phyloP scores from a whole-genome alignment of 2,329 filamentous ascomycete genomes.

The Aspergillus fructus region DNA sequence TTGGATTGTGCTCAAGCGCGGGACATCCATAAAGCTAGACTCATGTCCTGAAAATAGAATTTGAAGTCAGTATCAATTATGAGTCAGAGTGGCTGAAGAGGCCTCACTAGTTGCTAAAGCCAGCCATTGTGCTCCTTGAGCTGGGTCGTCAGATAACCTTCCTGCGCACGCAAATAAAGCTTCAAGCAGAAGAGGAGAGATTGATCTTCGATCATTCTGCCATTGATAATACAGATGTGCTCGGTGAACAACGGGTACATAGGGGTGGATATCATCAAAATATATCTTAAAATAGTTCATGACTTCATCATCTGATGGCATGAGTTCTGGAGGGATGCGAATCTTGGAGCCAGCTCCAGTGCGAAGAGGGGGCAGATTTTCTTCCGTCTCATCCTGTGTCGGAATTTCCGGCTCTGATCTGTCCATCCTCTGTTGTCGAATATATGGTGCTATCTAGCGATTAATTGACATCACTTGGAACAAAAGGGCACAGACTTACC shows the following conservation, averaged over 20 bases:
- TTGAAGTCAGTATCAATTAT: conserved; percentile 19
- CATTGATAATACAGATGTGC: conserved; percentile 83
- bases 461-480: neutral
- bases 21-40: conserved; percentile 89
- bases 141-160: conserved; percentile 76
- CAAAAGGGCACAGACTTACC: conserved; percentile 55
- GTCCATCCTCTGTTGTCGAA: conserved; percentile 62
- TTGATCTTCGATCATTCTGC: conserved; percentile 75
- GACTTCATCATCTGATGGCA: conserved; percentile 82
- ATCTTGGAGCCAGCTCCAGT: conserved; percentile 73
- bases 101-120: conserved; percentile 79
- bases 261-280: conserved; percentile 87
- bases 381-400: conserved; percentile 68
- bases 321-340: conserved; percentile 85
- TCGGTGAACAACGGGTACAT: conserved; percentile 85
- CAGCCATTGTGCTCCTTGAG: conserved; percentile 88
- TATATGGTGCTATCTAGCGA: conserved; percentile 69
- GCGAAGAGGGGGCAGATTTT: conserved; percentile 66
- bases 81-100: neutral
- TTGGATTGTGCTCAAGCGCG: conserved; percentile 86
- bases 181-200: conserved; percentile 86
- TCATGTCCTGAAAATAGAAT: conserved; percentile 66
- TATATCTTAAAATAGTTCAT: conserved; percentile 86
- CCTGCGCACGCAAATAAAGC: conserved; percentile 89
- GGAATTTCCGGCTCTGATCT: conserved; percentile 55